These are phyloP conservation scores for Madurella mycetomatis DNA, from an alignment of 2,329 filamentous ascomycete species.

Conservation along the genomic window DNA sequence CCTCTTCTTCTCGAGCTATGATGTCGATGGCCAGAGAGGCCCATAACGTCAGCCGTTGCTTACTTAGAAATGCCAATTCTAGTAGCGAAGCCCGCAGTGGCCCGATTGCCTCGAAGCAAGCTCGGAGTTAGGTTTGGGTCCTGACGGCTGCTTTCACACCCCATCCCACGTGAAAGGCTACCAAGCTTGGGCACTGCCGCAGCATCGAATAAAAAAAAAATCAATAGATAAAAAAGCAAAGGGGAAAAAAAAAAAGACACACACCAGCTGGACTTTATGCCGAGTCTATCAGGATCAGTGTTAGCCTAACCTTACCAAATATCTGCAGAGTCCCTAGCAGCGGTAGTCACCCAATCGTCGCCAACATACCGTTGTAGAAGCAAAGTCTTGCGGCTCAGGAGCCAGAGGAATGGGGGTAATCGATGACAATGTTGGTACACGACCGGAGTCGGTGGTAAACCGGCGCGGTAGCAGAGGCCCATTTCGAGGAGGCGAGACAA, in stretches of 20 bases:
- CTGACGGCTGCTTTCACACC: not conserved
- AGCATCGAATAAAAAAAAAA: not conserved
- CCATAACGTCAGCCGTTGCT: slow-evolving; percentile 13
- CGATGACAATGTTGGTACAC: slow-evolving; percentile 70
- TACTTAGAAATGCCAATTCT: not conserved
- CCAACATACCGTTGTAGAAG: slow-evolving; percentile 32
- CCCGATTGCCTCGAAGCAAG: not conserved
- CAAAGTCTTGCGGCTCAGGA: slow-evolving; percentile 49
- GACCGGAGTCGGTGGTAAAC: slow-evolving; percentile 87
- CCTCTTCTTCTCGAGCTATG: slow-evolving; percentile 87
- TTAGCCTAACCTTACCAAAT: slow-evolving; percentile 16
- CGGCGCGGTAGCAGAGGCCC: slow-evolving; percentile 65
- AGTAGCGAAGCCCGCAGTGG: not conserved
- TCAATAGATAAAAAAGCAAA: no score
- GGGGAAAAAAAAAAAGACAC: slow-evolving; percentile 35
- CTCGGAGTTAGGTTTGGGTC: not conserved
- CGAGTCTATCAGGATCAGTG: slow-evolving; percentile 46
- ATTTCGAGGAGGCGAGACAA: slow-evolving; percentile 70
- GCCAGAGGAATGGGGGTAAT: slow-evolving; percentile 52
- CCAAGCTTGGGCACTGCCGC: not conserved
- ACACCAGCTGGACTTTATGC: slow-evolving; percentile 74
- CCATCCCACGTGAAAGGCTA: not conserved
- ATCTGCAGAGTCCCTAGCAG: not conserved
- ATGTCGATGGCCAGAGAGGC: slow-evolving; percentile 1
- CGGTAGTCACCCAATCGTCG: not conserved